Evolutionary conservation across 177 flowering plant genomes (phyloP), one percentile per base, ranked within the genome.

Genomic region (Vitis hybrid): DNA sequence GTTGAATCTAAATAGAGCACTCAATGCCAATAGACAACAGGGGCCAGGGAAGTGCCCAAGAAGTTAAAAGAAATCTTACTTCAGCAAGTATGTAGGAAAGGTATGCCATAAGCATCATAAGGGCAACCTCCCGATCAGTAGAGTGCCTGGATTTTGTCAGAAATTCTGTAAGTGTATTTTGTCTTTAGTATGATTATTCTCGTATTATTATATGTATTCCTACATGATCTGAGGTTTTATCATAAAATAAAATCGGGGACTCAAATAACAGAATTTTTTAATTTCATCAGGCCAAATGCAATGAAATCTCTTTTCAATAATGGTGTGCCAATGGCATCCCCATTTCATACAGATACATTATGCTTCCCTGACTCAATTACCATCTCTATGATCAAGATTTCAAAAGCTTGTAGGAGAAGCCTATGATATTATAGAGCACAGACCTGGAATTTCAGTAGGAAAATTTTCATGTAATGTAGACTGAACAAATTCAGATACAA

Each of bases 41-140:
- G 16, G 16, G 15, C 11, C 55, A 49, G 31, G 7, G 48, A 57
- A 56, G 18, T 14, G 61, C 2, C 14, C 10, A 57, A 19, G 15
- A 45, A 29, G 45, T 39, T 39, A 12, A 7, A 22, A 7, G 65
- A 53, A 75, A 70, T 57, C 80, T 78, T 80, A 87, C 91, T 72
- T 87, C 91, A 13, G 91, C 91, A 77, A 85, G 66, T 69, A 87
- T 77, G 66, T 87, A 87, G 8, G 91, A 87, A 63, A 87, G 85
- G 73, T 87, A 87, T 29, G 91, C 89, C 91, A 87, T 87, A 61
- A 87, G 91, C 45, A 87, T 84, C 91, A 87, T 87, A 61, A 87
- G 80, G 68, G 91, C 91, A 75, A 87, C 86, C 77, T 87, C 91
- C 34, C 91, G 91, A 74, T 87, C 89, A 14, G 91, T 87, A 31